Evolutionary conservation across 352 stramenopile species (phyloP).

Genomic region (Pythium coloratum): DNA sequence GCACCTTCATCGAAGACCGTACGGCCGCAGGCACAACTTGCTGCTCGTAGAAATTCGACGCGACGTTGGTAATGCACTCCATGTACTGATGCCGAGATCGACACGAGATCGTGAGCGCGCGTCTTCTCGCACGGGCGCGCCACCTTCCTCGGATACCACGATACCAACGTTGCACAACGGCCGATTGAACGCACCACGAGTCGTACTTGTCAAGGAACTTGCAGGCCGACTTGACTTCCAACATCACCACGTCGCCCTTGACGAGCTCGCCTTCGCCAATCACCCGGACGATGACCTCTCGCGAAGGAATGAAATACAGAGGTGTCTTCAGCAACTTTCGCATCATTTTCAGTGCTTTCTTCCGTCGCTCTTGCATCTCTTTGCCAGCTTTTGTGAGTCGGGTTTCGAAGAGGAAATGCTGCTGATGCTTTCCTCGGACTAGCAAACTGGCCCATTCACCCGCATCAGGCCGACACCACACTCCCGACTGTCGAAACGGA

Average conservation of each 20-base stretch:
- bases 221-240: conserved; percentile 58
- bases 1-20: conserved; percentile 30
- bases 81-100: conserved; percentile 36
- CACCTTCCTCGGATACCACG: conserved; percentile 42
- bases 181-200: conserved; percentile 45
- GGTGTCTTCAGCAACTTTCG: conserved; percentile 56
- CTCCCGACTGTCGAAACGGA: conserved; percentile 45
- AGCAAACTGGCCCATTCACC: conserved; percentile 71
- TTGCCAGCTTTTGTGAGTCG: conserved; percentile 52
- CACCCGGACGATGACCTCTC: conserved; percentile 44
- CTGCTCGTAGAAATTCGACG: conserved; percentile 36
- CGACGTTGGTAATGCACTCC: conserved; percentile 27
- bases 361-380: conserved; percentile 53
- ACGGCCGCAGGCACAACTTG: conserved; percentile 34
- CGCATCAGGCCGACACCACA: conserved; percentile 74
- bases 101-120: conserved; percentile 35
- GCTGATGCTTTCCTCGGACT: conserved; percentile 57
- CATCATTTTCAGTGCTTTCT: conserved; percentile 47
- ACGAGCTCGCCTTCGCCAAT: conserved; percentile 57
- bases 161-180: conserved; percentile 63
- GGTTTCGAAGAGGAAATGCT: conserved; percentile 70
- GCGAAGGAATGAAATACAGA: conserved; percentile 52
- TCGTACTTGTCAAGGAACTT: conserved; percentile 71
- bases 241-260: conserved; percentile 68
- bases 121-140: conserved; percentile 28